Percentiles rank a stretch among this genome's conserved stretches.
Conservation (phyloP, 164 flowering plant species). For the Brasenia schreberi region DNA sequence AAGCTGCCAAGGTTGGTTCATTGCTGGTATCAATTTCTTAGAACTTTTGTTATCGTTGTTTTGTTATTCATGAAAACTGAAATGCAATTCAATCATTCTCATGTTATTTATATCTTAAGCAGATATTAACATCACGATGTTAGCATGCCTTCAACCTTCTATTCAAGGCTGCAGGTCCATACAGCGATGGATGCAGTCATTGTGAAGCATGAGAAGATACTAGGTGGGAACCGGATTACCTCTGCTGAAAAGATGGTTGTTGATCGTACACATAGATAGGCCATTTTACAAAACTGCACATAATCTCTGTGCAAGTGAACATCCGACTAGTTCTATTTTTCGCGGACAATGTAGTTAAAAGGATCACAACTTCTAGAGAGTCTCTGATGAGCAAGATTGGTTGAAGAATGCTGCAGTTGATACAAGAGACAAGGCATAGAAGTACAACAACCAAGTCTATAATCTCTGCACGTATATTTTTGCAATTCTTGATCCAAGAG, state of each 20-base stretch:
- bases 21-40: too few species aligned
- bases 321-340: constrained; percentile 75
- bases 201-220: constrained; percentile 50
- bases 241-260: constrained; percentile 53
- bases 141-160: too few species aligned
- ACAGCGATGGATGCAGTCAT: constrained; percentile 68
- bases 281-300: constrained; percentile 80
- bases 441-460: constrained; percentile 57
- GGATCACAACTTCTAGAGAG: constrained; percentile 50
- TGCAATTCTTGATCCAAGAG: constrained; percentile 89
- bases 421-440: constrained; percentile 54
- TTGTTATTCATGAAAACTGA: constrained; percentile 1
- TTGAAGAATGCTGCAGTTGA: constrained; percentile 65
- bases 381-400: constrained; percentile 68
- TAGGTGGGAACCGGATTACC: constrained; percentile 31
- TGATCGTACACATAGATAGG: constrained; percentile 42
- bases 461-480: constrained; percentile 72
- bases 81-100: too few species aligned
- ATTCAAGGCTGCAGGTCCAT: constrained; percentile 75
- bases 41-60: background rate
- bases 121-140: too few species aligned
- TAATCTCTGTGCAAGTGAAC: constrained; percentile 66
- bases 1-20: constrained; percentile 59
- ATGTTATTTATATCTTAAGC: too few species aligned
- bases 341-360: constrained; percentile 88